Evolutionary conservation across 139 green algal species (phyloP).

Genomic region (Chlorella sp.): DNA sequence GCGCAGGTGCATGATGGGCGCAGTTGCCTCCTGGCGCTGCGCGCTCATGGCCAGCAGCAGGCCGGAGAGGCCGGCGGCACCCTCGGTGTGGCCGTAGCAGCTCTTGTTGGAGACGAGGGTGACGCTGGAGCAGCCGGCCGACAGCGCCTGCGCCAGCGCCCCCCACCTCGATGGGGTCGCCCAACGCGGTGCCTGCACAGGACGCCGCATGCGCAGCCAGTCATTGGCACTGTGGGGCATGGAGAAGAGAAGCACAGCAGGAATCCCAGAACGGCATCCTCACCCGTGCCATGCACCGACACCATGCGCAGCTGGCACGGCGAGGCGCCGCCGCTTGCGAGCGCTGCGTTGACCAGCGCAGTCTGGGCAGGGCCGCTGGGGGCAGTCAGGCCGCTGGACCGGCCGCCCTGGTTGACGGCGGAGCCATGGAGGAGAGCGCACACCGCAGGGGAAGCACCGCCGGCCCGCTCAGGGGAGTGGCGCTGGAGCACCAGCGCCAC

Average conservation of each 20-base stretch:
- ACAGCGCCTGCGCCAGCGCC: slow-evolving; percentile 17
- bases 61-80: slow-evolving; percentile 60
- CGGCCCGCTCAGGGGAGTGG: not conserved
- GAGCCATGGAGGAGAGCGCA: slow-evolving; percentile 48
- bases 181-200: slow-evolving; percentile 39
- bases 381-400: slow-evolving; percentile 79
- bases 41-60: slow-evolving; percentile 51
- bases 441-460: not conserved
- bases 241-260: not conserved
- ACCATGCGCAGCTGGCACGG: slow-evolving; percentile 9
- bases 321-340: slow-evolving; percentile 29
- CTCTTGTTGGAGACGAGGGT: slow-evolving; percentile 52
- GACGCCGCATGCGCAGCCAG: too few species aligned
- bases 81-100: slow-evolving; percentile 59
- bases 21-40: not conserved
- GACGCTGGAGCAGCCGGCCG: not conserved
- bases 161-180: slow-evolving; percentile 47
- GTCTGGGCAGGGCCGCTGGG: slow-evolving; percentile 73
- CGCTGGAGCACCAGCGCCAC: slow-evolving; percentile 23
- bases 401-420: slow-evolving; percentile 80
- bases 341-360: slow-evolving; percentile 49
- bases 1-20: slow-evolving; percentile 64
- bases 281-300: slow-evolving; percentile 53
- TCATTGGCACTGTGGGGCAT: too few species aligned
- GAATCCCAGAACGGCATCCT: not conserved